Evolutionary conservation across 2,329 filamentous ascomycete species (phyloP).

Genomic region (Cadophora luteo-olivacea): DNA sequence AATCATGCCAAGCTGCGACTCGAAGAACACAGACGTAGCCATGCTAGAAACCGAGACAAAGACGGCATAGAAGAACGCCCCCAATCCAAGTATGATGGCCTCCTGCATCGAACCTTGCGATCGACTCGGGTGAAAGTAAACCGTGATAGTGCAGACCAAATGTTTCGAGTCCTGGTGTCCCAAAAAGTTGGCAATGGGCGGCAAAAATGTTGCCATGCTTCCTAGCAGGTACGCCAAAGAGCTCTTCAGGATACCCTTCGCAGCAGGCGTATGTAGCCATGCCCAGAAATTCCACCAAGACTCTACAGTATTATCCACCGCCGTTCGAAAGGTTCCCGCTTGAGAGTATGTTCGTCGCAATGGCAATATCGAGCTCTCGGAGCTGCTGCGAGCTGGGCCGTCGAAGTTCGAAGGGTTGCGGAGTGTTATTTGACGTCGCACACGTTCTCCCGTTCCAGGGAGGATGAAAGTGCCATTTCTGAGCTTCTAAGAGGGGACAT

Average conservation of each 20-base stretch:
- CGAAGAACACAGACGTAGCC: slow-evolving; percentile 84
- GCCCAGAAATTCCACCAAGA: slow-evolving; percentile 52
- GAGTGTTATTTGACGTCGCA: slow-evolving; percentile 80
- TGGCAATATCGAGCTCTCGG: slow-evolving; percentile 27
- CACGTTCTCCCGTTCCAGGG: slow-evolving; percentile 83
- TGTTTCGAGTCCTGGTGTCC: slow-evolving; percentile 92
- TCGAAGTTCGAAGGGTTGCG: slow-evolving; percentile 56
- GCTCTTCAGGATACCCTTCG: slow-evolving; percentile 86
- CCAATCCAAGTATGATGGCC: slow-evolving; percentile 76
- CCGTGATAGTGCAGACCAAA: slow-evolving; percentile 89
- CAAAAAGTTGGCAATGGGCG: slow-evolving; percentile 73
- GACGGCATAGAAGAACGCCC: slow-evolving; percentile 80
- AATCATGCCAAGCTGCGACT: slow-evolving; percentile 68
- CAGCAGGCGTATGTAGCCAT: slow-evolving; percentile 75
- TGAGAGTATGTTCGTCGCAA: slow-evolving; percentile 33
- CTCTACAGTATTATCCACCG: slow-evolving; percentile 45
- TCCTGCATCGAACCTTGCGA: slow-evolving; percentile 90
- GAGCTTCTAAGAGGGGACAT: slow-evolving; percentile 62
- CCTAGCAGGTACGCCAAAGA: slow-evolving; percentile 88
- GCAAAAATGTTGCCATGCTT: slow-evolving; percentile 84
- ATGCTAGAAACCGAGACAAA: slow-evolving; percentile 83
- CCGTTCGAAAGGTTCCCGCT: slow-evolving; percentile 44
- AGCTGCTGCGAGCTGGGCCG: slow-evolving; percentile 24
- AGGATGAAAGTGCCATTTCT: slow-evolving; percentile 88
- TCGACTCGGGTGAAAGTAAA: slow-evolving; percentile 92